A percentile compares a stretch with the other conserved stretches of the same genome.
These are phyloP conservation scores for Perkinsus chesapeaki DNA, from an alignment of 169 alveolate species.

Conservation along the genomic window DNA sequence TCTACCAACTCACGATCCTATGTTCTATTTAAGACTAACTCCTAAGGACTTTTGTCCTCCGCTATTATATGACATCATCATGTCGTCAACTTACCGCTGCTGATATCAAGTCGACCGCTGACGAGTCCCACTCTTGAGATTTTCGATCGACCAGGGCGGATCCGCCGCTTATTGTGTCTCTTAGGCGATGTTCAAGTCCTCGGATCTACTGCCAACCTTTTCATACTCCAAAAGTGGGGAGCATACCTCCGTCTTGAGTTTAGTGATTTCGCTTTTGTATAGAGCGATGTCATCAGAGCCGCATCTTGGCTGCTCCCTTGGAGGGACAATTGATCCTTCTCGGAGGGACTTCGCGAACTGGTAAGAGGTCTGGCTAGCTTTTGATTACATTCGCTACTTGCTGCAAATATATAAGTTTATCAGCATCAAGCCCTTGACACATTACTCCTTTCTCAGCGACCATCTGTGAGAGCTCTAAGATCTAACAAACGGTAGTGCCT, in stretches of 20 bases:
- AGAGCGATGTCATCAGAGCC: background rate
- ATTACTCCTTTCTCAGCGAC: background rate
- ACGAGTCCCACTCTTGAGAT: background rate
- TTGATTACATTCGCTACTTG: background rate
- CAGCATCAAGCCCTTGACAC: background rate
- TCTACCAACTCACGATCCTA: no score
- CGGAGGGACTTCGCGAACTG: constrained; percentile 7
- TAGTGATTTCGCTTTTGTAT: background rate
- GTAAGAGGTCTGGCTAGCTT: background rate
- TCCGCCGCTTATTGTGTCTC: background rate
- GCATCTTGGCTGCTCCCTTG: background rate
- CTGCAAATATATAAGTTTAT: background rate
- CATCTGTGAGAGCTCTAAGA: background rate
- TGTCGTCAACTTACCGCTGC: background rate
- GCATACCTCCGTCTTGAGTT: background rate
- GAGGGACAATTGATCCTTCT: background rate
- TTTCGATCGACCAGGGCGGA: background rate
- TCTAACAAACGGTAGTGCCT: background rate
- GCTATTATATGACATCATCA: no score
- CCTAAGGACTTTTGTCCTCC: no score
- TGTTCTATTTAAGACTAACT: no score
- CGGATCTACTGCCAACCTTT: background rate
- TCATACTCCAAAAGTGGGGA: background rate
- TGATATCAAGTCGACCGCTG: background rate
- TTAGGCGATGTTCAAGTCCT: background rate